Percentiles rank a stretch among this genome's conserved stretches.
phyloP scores from a whole-genome alignment of 2,329 filamentous ascomycete species.

The Hypoxylon sp. region DNA sequence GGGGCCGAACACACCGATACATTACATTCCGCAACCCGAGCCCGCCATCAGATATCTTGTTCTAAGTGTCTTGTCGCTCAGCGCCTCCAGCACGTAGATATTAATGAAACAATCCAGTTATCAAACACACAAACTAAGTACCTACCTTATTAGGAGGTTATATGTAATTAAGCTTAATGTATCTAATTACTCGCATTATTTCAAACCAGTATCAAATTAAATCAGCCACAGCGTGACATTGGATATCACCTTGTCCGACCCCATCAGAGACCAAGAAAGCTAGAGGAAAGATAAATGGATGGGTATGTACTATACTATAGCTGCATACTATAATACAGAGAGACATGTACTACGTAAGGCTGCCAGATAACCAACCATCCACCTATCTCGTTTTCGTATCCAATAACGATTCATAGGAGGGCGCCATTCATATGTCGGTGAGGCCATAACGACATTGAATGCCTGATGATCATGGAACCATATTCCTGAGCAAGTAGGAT shows the following conservation, averaged over 20 bases:
- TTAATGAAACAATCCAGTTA: constrained; percentile 1
- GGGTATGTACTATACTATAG: too few relatives aligned
- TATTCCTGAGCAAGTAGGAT: constrained; percentile 19
- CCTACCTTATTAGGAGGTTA: neutral
- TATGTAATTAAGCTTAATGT: constrained; percentile 2
- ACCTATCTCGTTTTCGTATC: constrained; percentile 27
- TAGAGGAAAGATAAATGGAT: neutral
- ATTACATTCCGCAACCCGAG: constrained; percentile 18
- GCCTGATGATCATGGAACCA: constrained; percentile 39
- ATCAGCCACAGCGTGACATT: constrained; percentile 1
- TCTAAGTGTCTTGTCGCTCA: constrained; percentile 6
- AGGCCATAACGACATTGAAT: constrained; percentile 21
- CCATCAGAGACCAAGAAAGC: constrained; percentile 4
- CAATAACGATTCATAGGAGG: constrained; percentile 25
- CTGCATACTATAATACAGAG: too few relatives aligned
- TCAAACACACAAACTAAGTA: neutral
- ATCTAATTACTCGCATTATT: neutral
- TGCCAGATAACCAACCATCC: constrained; percentile 23
- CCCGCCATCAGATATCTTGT: constrained; percentile 17
- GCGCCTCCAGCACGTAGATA: neutral
- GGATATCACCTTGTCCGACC: constrained; percentile 1
- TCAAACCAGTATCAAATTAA: neutral
- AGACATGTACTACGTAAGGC: neutral
- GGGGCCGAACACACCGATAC: constrained; percentile 36
- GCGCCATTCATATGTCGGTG: constrained; percentile 39